Conservation (phyloP, 73 alveolate species). For the Paramecium pentaurelia region DNA sequence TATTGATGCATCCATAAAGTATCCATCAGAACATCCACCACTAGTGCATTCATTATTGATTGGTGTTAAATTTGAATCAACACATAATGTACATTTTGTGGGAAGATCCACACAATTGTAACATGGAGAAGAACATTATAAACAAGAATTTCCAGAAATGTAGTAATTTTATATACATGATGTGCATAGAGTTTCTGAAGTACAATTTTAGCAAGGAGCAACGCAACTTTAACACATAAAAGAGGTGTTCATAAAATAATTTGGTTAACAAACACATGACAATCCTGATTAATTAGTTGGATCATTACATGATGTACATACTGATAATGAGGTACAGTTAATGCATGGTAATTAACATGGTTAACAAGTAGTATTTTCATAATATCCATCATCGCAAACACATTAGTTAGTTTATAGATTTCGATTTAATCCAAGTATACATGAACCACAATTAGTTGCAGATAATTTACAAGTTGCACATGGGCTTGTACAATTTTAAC, state of each 20-base stretch:
- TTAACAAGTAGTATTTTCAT: not conserved
- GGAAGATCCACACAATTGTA: not conserved
- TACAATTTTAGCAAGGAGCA: not conserved
- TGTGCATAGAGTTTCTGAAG: not conserved
- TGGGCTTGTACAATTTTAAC: not conserved
- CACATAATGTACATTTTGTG: not conserved
- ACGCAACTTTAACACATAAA: not conserved
- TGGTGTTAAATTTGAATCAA: not conserved
- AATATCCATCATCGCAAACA: conserved; percentile 20
- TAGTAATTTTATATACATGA: not conserved
- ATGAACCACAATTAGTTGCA: not conserved
- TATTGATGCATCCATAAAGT: not conserved
- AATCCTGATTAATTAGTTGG: not conserved
- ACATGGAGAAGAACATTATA: not conserved
- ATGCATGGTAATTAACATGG: not conserved
- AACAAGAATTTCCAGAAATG: not conserved
- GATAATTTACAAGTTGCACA: not conserved
- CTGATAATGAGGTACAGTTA: not conserved
- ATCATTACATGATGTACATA: not conserved
- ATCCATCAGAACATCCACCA: not conserved
- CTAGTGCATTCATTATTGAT: not conserved
- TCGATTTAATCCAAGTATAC: not conserved
- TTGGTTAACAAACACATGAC: not conserved
- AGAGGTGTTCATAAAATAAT: not conserved
- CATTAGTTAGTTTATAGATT: not conserved